Evolutionary conservation across 1,284 basidiomycete genomes (phyloP), one percentile per base, ranked within the genome.

Genomic region (Trichosporon faecale): DNA sequence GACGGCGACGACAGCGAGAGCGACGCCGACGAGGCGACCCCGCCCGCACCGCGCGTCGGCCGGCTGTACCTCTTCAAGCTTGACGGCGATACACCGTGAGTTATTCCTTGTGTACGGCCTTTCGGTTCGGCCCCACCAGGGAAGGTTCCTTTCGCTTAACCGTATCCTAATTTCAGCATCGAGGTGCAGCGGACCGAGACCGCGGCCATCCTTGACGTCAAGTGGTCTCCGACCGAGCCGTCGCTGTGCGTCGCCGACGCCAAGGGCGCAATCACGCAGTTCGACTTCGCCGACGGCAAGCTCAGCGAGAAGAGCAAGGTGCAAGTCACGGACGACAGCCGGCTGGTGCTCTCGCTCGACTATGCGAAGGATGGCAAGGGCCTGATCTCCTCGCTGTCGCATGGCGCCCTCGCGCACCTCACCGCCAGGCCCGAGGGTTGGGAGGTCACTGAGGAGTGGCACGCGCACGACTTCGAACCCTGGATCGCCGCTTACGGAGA

Each of bases 401-500:
- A 90, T 73, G 93, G 94, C 3, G 86, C 85, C 1, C 79, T 97
- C 21, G 86, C 88, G 23, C 83, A 92, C 18, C 83, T 95, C 5
- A 85, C 87, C 1, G 81, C 83, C 25, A 83, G 82, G 3, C 81
- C 91, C 14, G 65, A 52, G 7, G 70, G 67, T 25, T 40, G 64
- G 60, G 67, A 78, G 0, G 79, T 90, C 1, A 82, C 82, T 1
- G 80, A 87, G 18, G 85, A 85, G 1, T 99, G 96, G 95, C 85
- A 88, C 9, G 96, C 93, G 5, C 97, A 99, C 79, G 93, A 95
- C 71, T 91, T 89, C 77, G 97, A 99, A 80, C 92, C 96, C 0
- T 99, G 97, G 97, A 90, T 94, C 64, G 89, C 91, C 0, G 90
- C 92, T 0, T 99, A 93, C 89, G 89, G 98, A 78, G 90, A 91